Evolutionary conservation across 2,329 filamentous ascomycete genomes (phyloP).

Genomic region (Amauroascus niger): DNA sequence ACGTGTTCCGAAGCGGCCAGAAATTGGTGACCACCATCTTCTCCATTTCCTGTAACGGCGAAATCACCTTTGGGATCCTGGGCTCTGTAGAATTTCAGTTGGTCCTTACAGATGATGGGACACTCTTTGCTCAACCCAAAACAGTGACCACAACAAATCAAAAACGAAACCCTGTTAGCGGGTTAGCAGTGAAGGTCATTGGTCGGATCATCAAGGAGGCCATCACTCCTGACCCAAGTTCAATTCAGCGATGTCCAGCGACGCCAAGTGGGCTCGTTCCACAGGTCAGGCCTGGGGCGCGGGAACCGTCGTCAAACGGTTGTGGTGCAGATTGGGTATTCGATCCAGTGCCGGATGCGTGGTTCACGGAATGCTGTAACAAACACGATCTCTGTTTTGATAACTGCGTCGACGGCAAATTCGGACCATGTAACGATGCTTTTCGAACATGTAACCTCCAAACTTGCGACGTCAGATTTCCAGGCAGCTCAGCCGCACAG

Average conservation of each 20-base stretch:
- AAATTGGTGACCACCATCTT: background rate
- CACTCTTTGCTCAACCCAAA: background rate
- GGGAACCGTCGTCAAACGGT: background rate
- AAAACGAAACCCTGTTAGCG: background rate
- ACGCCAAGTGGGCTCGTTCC: background rate
- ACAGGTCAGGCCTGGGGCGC: background rate
- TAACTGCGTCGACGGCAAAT: background rate
- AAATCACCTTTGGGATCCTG: background rate
- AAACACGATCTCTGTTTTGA: background rate
- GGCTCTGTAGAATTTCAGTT: background rate
- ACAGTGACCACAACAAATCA: background rate
- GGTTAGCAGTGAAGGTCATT: background rate
- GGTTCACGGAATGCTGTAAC: conserved; percentile 1
- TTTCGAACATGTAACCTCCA: background rate
- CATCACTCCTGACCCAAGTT: background rate
- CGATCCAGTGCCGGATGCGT: background rate
- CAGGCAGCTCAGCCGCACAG: background rate
- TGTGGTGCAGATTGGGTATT: background rate
- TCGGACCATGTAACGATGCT: background rate
- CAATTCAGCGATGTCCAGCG: conserved; percentile 2
- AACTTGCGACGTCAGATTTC: background rate
- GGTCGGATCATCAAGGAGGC: conserved; percentile 1
- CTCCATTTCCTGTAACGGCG: background rate
- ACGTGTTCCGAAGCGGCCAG: background rate
- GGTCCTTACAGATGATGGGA: background rate